These are phyloP conservation scores for Tolypocladium pustulatum DNA, from an alignment of 2,329 filamentous ascomycete genomes.

Conservation along the genomic window DNA sequence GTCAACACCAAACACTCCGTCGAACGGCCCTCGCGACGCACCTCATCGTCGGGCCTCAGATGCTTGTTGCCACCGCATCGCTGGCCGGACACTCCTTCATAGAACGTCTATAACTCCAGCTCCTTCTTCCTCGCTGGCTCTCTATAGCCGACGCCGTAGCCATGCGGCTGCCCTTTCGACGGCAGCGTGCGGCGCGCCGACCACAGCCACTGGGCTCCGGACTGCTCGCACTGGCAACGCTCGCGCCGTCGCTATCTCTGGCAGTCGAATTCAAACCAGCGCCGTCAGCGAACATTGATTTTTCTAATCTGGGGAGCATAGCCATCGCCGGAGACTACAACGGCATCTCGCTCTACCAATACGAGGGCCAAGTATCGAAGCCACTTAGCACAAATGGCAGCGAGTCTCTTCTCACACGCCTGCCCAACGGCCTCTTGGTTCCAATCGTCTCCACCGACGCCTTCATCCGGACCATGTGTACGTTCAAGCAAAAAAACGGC, in stretches of 20 bases:
- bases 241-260: constrained; percentile 30
- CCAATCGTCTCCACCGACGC: constrained; percentile 69
- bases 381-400: constrained; percentile 63
- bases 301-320: constrained; percentile 68
- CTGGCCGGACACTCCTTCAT: not conserved
- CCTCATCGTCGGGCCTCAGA: not conserved
- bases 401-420: constrained; percentile 66
- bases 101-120: not conserved
- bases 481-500: constrained; percentile 58
- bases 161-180: constrained; percentile 38
- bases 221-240: constrained; percentile 28
- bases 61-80: not conserved
- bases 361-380: constrained; percentile 64
- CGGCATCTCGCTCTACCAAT: constrained; percentile 84
- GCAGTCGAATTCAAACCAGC: constrained; percentile 51
- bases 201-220: constrained; percentile 15
- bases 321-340: constrained; percentile 84
- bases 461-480: constrained; percentile 80
- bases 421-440: constrained; percentile 78
- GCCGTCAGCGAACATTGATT: constrained; percentile 64
- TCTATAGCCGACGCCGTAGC: constrained; percentile 13
- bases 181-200: constrained; percentile 30
- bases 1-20: not conserved
- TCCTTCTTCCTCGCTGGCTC: not conserved
- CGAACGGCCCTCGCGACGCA: not conserved